These are phyloP conservation scores for Scheffersomyces illinoinensis DNA, from an alignment of 1,139 yeast genomes.

Conservation along the genomic window DNA sequence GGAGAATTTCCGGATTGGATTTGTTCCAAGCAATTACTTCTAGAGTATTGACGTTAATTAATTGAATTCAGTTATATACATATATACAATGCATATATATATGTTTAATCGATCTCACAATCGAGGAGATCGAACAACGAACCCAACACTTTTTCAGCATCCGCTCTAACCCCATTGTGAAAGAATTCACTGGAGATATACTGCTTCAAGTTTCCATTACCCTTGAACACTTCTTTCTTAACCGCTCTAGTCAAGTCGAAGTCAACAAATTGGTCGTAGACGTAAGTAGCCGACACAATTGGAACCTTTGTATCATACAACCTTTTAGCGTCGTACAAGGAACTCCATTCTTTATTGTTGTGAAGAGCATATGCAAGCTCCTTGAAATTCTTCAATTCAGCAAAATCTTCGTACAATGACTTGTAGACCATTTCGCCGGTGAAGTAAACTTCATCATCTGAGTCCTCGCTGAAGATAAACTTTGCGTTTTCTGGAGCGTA, in stretches of 20 bases:
- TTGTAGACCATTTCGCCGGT: slow-evolving; percentile 61
- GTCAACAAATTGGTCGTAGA: slow-evolving; percentile 56
- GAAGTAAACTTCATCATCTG: slow-evolving; percentile 37
- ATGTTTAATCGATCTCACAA: slow-evolving; percentile 42
- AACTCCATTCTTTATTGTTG: slow-evolving; percentile 38
- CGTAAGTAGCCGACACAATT: slow-evolving; percentile 52
- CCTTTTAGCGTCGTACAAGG: slow-evolving; percentile 37
- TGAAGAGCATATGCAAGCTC: slow-evolving; percentile 46
- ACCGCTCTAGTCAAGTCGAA: slow-evolving; percentile 40
- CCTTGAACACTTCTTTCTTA: slow-evolving; percentile 28
- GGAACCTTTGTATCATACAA: slow-evolving; percentile 44
- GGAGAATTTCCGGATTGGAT: slow-evolving; percentile 33
- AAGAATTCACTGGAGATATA: slow-evolving; percentile 52
- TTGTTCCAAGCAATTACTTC: slow-evolving; percentile 41
- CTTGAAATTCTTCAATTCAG: slow-evolving; percentile 41
- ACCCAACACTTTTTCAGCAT: slow-evolving; percentile 42
- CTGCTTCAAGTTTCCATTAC: slow-evolving; percentile 37
- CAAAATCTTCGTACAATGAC: slow-evolving; percentile 51
- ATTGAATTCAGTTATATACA: not conserved
- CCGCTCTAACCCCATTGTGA: slow-evolving; percentile 52
- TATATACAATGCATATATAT: slow-evolving; percentile 3
- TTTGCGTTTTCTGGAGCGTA: slow-evolving; percentile 22
- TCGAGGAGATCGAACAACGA: slow-evolving; percentile 41
- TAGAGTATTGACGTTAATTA: slow-evolving; percentile 1
- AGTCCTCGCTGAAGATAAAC: slow-evolving; percentile 21